Base-by-base conservation (phyloP, 305 asterid genomes). In the Andrographis paniculata region DNA sequence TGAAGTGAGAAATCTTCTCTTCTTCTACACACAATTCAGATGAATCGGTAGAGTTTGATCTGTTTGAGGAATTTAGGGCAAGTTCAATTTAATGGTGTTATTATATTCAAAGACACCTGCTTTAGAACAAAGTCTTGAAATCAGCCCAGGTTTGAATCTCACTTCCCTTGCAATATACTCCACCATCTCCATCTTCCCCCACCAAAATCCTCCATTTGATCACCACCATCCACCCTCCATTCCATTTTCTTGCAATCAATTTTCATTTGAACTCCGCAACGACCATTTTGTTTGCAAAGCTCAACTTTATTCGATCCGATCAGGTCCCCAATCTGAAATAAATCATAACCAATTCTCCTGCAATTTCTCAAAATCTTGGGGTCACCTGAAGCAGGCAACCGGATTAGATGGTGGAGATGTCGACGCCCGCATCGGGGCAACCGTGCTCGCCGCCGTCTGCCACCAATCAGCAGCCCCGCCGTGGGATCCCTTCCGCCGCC, bases 331-430 rank as follows among this genome's bases (percentile, higher is more conserved):
- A 16, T 20, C 28, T 36, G 6, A 3, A 24, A 3, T 8, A 24
- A 24, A 33, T 10, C 27, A 40, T 42, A 17, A 38, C 40, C 27
- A 40, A 30, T 39, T 9, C 48, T 53, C 10, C 33, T 44, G 38
- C 38, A 33, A 33, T 11, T 22, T 50, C 54, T 14, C 16, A 19
- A 45, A 55, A 11, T 51, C 21, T 36, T 28, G 1, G 3, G n/a
- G n/a, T n/a, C 33, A 27, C 20, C 16, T 14, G 15, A 20, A 28
- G 9, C 10, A 10, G n/a, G 13, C 9, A 33, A 20, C 19, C 7
- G 2, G 23, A 27, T 53, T 53, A 20, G 18, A 76, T 76, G 86
- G 68, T 70, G 66, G 88, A 82, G 58, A 65, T 68, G 3, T 49
- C 27, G 31, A 55, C 71, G 28, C 62, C 61, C 42, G 54, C 30